Percentiles rank a stretch among this genome's conserved stretches.
Evolutionary conservation across 2,329 filamentous ascomycete species (phyloP).

Genomic region (Fusarium albidum): DNA sequence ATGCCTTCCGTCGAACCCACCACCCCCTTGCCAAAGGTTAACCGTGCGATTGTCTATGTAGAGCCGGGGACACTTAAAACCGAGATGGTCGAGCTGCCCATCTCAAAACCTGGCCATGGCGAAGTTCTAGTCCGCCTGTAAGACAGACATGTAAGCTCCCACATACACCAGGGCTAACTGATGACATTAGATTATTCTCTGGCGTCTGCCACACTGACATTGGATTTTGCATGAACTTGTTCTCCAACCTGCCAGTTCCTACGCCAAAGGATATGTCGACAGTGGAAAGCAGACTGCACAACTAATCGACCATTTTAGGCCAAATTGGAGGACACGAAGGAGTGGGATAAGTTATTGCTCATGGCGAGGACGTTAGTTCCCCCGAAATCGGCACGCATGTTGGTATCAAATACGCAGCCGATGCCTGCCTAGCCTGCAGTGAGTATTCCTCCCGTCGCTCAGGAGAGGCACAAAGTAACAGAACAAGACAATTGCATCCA

Average conservation of each 20-base stretch:
- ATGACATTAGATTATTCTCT: not conserved
- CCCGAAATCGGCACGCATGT: slow-evolving; percentile 9
- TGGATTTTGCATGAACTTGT: slow-evolving; percentile 12
- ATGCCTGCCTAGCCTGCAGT: slow-evolving; percentile 17
- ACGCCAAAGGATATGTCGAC: slow-evolving; percentile 5
- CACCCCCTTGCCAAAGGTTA: not conserved
- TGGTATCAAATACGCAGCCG: slow-evolving; percentile 12
- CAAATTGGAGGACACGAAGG: slow-evolving; percentile 22
- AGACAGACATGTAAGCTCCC: not conserved
- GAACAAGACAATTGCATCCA: slow-evolving; percentile 7
- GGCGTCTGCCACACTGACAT: slow-evolving; percentile 19
- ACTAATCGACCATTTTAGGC: not conserved
- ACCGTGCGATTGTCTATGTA: slow-evolving; percentile 8
- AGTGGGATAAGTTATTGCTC: slow-evolving; percentile 4
- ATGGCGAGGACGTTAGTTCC: slow-evolving; percentile 2
- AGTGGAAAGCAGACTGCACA: not conserved
- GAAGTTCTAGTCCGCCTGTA: slow-evolving; percentile 16
- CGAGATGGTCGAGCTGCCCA: slow-evolving; percentile 9
- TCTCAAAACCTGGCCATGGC: slow-evolving; percentile 4
- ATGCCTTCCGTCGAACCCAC: not conserved
- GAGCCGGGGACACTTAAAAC: slow-evolving; percentile 8
- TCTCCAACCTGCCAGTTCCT: slow-evolving; percentile 4
- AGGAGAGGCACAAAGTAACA: not conserved
- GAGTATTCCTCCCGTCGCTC: not conserved
- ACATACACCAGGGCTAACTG: too few relatives aligned